phyloP scores from a whole-genome alignment of 768 basidiomycete genomes.

The Mycena venus region DNA sequence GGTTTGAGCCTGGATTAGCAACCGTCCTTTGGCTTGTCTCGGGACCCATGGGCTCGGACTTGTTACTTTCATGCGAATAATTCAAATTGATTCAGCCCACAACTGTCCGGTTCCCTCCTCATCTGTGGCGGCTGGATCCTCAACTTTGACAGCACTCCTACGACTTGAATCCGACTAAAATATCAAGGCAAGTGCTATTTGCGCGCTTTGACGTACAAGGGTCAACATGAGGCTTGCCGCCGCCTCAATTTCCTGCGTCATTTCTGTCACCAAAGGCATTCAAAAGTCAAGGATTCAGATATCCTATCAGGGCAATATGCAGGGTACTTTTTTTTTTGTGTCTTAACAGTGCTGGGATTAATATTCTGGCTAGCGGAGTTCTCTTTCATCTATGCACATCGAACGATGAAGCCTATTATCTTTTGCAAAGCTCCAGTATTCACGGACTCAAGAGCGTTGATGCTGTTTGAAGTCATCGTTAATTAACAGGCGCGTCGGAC shows the following conservation, averaged over 20 bases:
- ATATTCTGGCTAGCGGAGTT: conserved; percentile 8
- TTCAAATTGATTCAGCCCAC: not conserved
- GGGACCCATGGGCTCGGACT: too few species aligned
- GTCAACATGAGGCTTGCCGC: conserved; percentile 3
- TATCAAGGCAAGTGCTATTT: not conserved
- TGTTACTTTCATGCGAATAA: not conserved
- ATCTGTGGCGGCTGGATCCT: conserved; percentile 7
- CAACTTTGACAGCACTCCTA: not conserved
- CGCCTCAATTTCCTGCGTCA: conserved; percentile 2
- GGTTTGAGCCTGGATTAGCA: too few species aligned
- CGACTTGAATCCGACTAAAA: not conserved
- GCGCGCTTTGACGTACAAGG: not conserved
- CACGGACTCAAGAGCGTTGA: not conserved
- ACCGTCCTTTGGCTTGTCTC: too few species aligned
- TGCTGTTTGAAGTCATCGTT: conserved; percentile 1
- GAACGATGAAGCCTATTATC: conserved; percentile 18
- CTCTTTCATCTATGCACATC: conserved; percentile 9
- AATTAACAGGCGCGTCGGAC: conserved; percentile 8
- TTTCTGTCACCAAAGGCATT: not conserved
- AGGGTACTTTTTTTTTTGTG: not conserved
- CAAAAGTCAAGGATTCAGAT: not conserved
- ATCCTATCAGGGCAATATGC: not conserved
- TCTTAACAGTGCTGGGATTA: not conserved
- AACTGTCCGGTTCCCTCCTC: not conserved
- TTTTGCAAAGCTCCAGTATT: conserved; percentile 2